These are phyloP conservation scores for Backusella tarrabulga DNA, from an alignment of 192 early-diverging fungal species.

Conservation along the genomic window DNA sequence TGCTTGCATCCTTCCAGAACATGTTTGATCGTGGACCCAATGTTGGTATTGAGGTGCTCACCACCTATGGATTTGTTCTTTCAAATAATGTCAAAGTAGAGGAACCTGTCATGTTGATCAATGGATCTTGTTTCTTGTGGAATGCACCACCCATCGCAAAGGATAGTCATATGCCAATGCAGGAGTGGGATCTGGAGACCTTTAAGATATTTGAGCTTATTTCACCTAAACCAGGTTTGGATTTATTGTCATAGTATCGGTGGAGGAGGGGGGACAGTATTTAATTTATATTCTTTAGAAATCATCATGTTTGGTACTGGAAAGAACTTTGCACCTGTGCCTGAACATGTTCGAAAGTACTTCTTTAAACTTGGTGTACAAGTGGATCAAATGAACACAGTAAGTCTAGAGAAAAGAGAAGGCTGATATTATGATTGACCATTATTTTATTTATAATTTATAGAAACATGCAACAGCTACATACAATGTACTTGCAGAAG, in stretches of 20 bases:
- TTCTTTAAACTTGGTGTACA: slow-evolving; percentile 53
- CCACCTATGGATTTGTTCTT: slow-evolving; percentile 54
- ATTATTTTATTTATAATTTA: background rate
- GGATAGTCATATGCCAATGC: slow-evolving; percentile 11
- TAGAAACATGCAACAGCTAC: slow-evolving; percentile 58
- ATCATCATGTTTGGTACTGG: slow-evolving; percentile 60
- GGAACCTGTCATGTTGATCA: slow-evolving; percentile 50
- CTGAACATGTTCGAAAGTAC: slow-evolving; percentile 43
- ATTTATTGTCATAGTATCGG: too few relatives aligned
- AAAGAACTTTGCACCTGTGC: slow-evolving; percentile 49
- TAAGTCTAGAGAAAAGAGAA: slow-evolving; percentile 26
- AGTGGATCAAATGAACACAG: slow-evolving; percentile 60
- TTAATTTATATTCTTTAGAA: slow-evolving; percentile 31
- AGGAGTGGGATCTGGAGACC: slow-evolving; percentile 44
- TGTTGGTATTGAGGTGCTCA: slow-evolving; percentile 43
- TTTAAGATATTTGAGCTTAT: slow-evolving; percentile 57
- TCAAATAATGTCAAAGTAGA: slow-evolving; percentile 44
- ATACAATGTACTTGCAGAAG: slow-evolving; percentile 57
- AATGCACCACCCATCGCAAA: slow-evolving; percentile 37
- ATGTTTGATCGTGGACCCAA: slow-evolving; percentile 54
- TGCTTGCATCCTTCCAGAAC: slow-evolving; percentile 42
- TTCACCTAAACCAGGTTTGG: slow-evolving; percentile 52
- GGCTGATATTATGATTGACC: too few relatives aligned
- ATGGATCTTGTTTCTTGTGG: slow-evolving; percentile 57
- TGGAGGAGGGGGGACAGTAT: too few relatives aligned